Evolutionary conservation across 208 protist species (phyloP).

Genomic region (Trypanosoma mega): DNA sequence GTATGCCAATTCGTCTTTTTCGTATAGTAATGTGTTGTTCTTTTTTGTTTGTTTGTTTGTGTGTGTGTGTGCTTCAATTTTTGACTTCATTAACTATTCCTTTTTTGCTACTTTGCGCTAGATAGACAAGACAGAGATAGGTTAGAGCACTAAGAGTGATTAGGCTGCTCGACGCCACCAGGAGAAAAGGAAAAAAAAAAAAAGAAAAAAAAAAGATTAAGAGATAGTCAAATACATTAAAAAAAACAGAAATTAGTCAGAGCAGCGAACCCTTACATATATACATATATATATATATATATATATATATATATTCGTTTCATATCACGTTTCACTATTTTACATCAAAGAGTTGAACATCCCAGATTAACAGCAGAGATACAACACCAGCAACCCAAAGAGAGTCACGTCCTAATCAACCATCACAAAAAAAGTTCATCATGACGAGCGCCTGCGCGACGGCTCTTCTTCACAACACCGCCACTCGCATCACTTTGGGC

Average conservation of each 20-base stretch:
- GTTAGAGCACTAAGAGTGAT: no score
- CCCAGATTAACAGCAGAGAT: no score
- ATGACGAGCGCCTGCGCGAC: conserved; percentile 11
- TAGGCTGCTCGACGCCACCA: no score
- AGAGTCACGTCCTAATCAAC: not conserved
- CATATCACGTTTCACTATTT: no score
- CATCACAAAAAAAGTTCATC: not conserved
- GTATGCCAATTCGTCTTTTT: not conserved
- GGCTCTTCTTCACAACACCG: conserved; percentile 35
- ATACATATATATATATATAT: no score
- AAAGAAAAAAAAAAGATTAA: not conserved
- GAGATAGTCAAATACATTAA: no score
- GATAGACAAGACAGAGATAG: no score
- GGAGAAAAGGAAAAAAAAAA: conserved; percentile 1
- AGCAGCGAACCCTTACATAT: no score
- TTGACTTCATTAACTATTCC: not conserved
- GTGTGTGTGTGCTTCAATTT: not conserved
- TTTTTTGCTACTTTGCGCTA: no score
- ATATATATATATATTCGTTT: no score
- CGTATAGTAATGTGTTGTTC: not conserved
- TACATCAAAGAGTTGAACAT: no score
- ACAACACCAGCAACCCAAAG: not conserved
- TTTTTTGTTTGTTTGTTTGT: conserved; percentile 2
- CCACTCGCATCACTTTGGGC: conserved; percentile 42
- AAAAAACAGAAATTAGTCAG: no score